phyloP scores from a whole-genome alignment of 2,329 filamentous ascomycete species.

The Cladosporium sp. region DNA sequence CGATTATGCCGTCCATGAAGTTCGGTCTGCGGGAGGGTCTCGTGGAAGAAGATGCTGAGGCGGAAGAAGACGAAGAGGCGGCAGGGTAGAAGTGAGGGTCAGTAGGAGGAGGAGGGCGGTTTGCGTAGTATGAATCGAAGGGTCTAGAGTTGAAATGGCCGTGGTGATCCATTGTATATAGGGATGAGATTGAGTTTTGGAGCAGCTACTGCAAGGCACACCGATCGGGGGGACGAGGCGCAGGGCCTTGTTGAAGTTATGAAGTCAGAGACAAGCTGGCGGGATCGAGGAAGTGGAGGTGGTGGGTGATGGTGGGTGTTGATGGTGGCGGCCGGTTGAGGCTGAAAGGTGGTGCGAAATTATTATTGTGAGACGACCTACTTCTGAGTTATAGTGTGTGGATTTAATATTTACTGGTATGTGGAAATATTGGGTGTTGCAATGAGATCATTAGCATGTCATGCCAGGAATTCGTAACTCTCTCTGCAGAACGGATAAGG shows the following conservation, averaged over 20 bases:
- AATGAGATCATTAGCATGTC: too few relatives aligned
- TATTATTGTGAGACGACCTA: too few relatives aligned
- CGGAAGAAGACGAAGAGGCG: background rate
- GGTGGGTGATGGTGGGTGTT: too few relatives aligned
- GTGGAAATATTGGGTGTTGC: too few relatives aligned
- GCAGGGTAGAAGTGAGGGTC: background rate
- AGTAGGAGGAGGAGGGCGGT: background rate
- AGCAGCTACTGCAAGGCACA: background rate
- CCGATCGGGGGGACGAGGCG: background rate
- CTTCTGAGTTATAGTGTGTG: too few relatives aligned
- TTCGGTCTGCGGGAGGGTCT: background rate
- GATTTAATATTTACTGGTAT: too few relatives aligned
- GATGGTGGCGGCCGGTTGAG: too few relatives aligned
- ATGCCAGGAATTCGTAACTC: too few relatives aligned
- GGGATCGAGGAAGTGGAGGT: background rate
- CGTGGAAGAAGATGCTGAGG: background rate
- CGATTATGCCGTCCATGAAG: constrained; percentile 9
- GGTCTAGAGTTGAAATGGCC: background rate
- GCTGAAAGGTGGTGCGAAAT: too few relatives aligned
- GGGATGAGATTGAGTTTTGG: background rate
- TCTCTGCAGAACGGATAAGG: too few relatives aligned
- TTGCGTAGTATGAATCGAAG: background rate
- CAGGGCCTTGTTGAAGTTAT: background rate
- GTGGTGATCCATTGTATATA: background rate
- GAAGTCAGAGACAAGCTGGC: background rate